Percentiles rank a stretch among this genome's conserved stretches.
phyloP scores from a whole-genome alignment of 345 rosid genomes.

The Heritiera fomes region DNA sequence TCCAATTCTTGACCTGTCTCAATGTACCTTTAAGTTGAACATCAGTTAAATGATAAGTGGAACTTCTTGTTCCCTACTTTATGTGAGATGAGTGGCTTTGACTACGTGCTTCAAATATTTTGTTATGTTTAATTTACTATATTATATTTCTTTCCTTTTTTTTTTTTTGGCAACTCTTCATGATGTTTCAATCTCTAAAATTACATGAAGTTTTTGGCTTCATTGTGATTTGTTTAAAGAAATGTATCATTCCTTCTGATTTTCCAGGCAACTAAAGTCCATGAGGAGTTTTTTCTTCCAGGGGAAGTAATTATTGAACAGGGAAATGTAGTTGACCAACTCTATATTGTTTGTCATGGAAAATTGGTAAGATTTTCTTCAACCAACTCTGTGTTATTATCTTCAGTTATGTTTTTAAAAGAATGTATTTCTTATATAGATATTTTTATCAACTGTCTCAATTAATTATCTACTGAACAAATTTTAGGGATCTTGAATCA shows the following conservation, averaged over 20 bases:
- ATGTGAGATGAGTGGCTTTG: background rate
- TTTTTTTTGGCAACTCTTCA: background rate
- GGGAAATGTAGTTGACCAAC: slow-evolving; percentile 69
- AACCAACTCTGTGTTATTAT: background rate
- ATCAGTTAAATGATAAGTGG: background rate
- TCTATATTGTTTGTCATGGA: slow-evolving; percentile 77
- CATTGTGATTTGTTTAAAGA: background rate
- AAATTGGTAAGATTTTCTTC: slow-evolving; percentile 50
- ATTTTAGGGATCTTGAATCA: background rate
- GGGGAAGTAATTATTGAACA: slow-evolving; percentile 81
- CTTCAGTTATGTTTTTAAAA: background rate
- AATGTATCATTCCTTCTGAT: slow-evolving; percentile 1
- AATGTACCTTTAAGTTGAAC: background rate
- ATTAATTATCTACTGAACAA: background rate
- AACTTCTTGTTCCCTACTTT: background rate
- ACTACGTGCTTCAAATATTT: background rate
- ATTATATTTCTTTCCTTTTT: background rate
- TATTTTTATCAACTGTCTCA: background rate
- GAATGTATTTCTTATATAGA: background rate
- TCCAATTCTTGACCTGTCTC: background rate
- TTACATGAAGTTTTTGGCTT: background rate
- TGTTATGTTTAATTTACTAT: background rate
- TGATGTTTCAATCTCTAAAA: background rate
- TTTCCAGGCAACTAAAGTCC: slow-evolving; percentile 63
- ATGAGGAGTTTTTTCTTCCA: slow-evolving; percentile 77